These are phyloP conservation scores for Globisporangium rhizosaccharum DNA, from an alignment of 352 stramenopile genomes.

Conservation along the genomic window DNA sequence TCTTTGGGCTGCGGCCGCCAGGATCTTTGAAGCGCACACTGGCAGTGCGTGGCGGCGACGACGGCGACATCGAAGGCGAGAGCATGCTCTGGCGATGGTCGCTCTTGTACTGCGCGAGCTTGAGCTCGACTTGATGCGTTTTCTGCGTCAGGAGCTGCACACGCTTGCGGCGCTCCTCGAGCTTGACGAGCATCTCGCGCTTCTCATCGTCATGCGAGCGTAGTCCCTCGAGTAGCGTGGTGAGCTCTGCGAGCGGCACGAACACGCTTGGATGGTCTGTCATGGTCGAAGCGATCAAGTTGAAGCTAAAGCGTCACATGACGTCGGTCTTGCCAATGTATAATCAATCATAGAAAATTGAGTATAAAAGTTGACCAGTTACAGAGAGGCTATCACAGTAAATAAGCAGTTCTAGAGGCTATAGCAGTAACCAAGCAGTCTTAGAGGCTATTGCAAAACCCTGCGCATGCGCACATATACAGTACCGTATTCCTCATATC, in stretches of 20 bases:
- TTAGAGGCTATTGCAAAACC: no score
- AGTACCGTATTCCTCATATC: no score
- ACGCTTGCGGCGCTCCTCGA: conserved; percentile 34
- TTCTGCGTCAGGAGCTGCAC: conserved; percentile 31
- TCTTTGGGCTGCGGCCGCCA: neutral
- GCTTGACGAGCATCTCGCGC: conserved; percentile 22
- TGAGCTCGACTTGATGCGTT: conserved; percentile 36
- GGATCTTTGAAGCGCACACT: conserved; percentile 1
- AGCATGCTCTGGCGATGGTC: conserved; percentile 40
- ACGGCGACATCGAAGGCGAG: conserved; percentile 9
- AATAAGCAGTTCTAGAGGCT: no score
- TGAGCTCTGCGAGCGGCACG: conserved; percentile 37
- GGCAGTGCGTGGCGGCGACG: neutral
- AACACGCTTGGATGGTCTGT: conserved; percentile 20
- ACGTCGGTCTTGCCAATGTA: no score
- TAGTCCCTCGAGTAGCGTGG: conserved; percentile 27
- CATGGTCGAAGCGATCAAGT: neutral
- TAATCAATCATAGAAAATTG: no score
- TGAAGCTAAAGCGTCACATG: no score
- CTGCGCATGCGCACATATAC: no score
- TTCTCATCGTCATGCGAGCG: conserved; percentile 34
- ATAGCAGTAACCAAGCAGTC: no score
- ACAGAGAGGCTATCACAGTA: no score
- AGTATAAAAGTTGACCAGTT: no score
- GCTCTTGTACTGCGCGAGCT: conserved; percentile 37